Conservation (phyloP, 1,284 basidiomycete genomes). For the Ganoderma leucocontextum region DNA sequence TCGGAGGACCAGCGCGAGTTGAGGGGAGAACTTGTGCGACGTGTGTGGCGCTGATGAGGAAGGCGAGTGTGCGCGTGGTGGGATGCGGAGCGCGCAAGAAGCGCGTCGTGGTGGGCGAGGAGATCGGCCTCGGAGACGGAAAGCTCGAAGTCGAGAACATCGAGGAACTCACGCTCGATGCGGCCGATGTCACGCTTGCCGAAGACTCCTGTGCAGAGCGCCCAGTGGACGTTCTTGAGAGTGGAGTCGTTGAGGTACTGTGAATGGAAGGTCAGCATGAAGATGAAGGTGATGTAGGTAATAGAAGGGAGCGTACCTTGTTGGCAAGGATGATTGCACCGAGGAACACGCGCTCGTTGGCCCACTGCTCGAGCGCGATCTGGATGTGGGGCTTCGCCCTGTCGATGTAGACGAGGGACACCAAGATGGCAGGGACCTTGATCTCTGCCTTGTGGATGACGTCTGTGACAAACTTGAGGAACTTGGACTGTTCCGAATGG, state of each 20-base stretch:
- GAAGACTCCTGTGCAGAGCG: constrained; percentile 79
- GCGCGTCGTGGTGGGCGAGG: constrained; percentile 64
- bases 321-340: constrained; percentile 76
- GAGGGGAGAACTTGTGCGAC: constrained; percentile 32
- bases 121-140: constrained; percentile 68
- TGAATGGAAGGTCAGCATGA: constrained; percentile 31
- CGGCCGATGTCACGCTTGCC: constrained; percentile 80
- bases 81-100: constrained; percentile 48
- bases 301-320: constrained; percentile 60
- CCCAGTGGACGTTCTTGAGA: constrained; percentile 81
- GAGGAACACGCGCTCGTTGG: constrained; percentile 78
- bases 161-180: constrained; percentile 80
- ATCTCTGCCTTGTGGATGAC: constrained; percentile 76
- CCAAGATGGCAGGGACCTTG: constrained; percentile 67
- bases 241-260: constrained; percentile 81
- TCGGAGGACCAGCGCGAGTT: constrained; percentile 39
- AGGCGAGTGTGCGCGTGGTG: constrained; percentile 29
- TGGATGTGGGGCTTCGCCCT: constrained; percentile 76
- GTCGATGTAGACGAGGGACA: constrained; percentile 74
- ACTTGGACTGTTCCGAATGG: constrained; percentile 60
- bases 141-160: constrained; percentile 77
- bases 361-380: constrained; percentile 81
- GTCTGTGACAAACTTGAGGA: constrained; percentile 67
- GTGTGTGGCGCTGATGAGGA: constrained; percentile 29
- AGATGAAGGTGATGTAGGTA: constrained; percentile 20